Base-by-base conservation (phyloP, 768 basidiomycete genomes). In the Boletales sp. region DNA sequence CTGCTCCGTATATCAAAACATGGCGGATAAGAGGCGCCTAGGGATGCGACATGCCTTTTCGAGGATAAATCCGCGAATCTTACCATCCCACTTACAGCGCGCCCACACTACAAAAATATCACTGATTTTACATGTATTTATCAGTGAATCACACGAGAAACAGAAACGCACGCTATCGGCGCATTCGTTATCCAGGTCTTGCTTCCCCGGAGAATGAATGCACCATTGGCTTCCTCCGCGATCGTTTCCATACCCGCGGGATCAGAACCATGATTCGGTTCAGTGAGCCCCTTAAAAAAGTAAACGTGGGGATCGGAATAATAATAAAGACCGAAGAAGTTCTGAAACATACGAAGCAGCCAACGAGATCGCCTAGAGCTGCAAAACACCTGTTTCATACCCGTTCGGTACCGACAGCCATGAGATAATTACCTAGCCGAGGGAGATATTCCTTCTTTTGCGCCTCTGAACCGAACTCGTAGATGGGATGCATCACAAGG, bases 101-200 rank as follows among this genome's bases (percentile, higher is more conserved):
- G 95, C 95, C 95, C 95, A 98, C 18, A 98, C 73, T 27, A 98
- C 74, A 63, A 97, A 94, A 1, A 98, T 64, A 55, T 97, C 94
- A 1, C 90, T 92, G 24, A 27, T 27, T 3, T 27, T 27, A 44
- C 7, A 27, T 51, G 45, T 8, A 14, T 27, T 21, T 40, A 51
- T 59, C 31, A 58, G 54, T 41, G 42, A 34, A 39, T 32, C 43
- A 34, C 40, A 39, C 34, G 40, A 43, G 37, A 27, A 53, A 41
- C 36, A 42, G 38, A 10, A 37, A 74, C 85, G 69, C 63, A 90
- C 84, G 94, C 92, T 47, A 90, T 83, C 9, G 94, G 93, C 1
- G 94, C 83, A 63, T 97, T 97, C 13, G 92, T 82, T 63, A 98
- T 98, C 95, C 95, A 98, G 0, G 93, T 98, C 75, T 98, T 98